A percentile compares a stretch with the other conserved stretches of the same genome.
Conservation (phyloP, 164 flowering plant species). For the Taxillus chinensis region DNA sequence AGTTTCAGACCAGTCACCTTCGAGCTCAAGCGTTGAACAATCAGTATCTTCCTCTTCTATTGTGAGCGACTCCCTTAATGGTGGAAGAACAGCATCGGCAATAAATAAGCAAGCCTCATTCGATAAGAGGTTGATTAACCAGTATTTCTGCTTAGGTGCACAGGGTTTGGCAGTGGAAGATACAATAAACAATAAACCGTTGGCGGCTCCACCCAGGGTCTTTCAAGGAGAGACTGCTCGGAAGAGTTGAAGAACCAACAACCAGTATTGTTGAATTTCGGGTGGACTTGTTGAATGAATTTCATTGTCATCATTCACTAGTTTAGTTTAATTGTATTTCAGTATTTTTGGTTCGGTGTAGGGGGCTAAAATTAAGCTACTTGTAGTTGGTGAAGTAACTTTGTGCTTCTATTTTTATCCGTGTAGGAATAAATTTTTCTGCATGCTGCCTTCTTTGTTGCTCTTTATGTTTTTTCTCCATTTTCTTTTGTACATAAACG, state of each 20-base stretch:
- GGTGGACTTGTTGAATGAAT: background rate
- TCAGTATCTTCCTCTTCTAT: slow-evolving; percentile 30
- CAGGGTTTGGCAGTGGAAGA: slow-evolving; percentile 48
- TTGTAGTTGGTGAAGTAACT: no score
- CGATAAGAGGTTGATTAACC: slow-evolving; percentile 55
- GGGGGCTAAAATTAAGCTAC: no score
- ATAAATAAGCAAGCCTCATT: slow-evolving; percentile 20
- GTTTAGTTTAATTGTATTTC: no score
- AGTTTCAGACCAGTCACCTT: slow-evolving; percentile 20
- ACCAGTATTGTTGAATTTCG: background rate
- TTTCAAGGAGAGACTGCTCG: background rate
- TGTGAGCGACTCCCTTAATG: background rate
- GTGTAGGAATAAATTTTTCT: no score
- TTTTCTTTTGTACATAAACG: no score
- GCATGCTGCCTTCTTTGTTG: no score
- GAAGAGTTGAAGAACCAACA: background rate
- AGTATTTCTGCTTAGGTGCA: slow-evolving; percentile 70
- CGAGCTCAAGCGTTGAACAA: slow-evolving; percentile 34
- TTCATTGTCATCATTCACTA: no score
- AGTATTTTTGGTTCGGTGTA: no score
- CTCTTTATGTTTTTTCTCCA: no score
- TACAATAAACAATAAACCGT: slow-evolving; percentile 5
- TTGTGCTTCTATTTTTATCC: no score
- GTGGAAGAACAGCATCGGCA: slow-evolving; percentile 16
- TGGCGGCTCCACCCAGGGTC: background rate